Evolutionary conservation across 805 yeast species (phyloP), one percentile per base, ranked within the genome.

Genomic region (Wickerhamiella kazuoi): DNA sequence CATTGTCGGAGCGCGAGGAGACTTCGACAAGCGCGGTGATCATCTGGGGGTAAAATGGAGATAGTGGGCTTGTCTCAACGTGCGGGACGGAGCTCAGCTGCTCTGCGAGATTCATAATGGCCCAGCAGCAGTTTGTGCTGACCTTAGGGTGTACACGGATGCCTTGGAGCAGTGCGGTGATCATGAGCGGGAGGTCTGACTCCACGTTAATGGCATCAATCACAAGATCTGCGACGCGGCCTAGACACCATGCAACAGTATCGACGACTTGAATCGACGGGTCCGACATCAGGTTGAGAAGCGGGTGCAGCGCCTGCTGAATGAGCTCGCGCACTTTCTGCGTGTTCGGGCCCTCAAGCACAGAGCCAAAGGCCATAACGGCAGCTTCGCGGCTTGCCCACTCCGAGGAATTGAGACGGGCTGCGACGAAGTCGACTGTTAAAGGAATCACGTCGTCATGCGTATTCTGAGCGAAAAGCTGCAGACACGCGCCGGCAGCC

Each of bases 401-500:
- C 42, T 66, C 63, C 14, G 61, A 50, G 16, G 71, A 63, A 2
- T 59, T 58, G 39, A 90, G 69, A 54, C 81, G 79, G 35, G 70
- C 66, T 49, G 77, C 86, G 24, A 90, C 95, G 63, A 84, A 90
- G 41, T 67, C 69, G 46, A 90, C 61, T 3, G 94, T 80, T 32
- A 93, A 87, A 46, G 76, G 80, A 34, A 87, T 82, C 30, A 90
- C 86, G 47, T 75, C 76, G 54, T 79, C 75, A 13, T 87, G 93
- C 37, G 93, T 80, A 52, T 79, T 74, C 58, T 80, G 93, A 3
- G 98, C 95, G 61, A 82, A 86, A 45, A 90, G 68, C 63, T 83
- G 94, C 54, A 90, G 65, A 62, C 97, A 90, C 13, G 96, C 86
- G 52, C 95, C 98, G 1, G 98, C 95, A 37, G 97, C 96, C 97